Evolutionary conservation across 2,329 filamentous ascomycete genomes (phyloP), one percentile per base, ranked within the genome.

Genomic region (Diaporthe batatas): DNA sequence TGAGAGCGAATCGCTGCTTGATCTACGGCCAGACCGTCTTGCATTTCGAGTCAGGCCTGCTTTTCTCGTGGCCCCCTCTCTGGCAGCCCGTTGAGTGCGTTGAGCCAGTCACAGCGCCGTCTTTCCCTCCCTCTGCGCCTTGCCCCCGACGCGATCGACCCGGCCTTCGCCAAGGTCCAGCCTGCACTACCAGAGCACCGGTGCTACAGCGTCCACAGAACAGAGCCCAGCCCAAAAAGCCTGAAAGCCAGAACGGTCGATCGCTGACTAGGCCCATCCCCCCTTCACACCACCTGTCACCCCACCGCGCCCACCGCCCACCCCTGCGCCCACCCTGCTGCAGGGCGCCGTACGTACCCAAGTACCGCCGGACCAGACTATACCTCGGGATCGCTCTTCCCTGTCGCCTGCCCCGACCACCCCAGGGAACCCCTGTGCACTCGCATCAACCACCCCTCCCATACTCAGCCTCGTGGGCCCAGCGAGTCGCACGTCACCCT

Each of bases 381-480:
- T 47, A 54, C 39, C 67, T 65, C 25, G 53, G 49, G 34, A 42
- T 65, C 44, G 25, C 36, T 55, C 58, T 70, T 54, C 72, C 68
- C 59, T 73, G 68, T 32, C 68, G 62, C 47, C 58, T 57, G n/a
- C 47, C 59, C 51, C 51, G 57, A 44, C 57, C 53, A 21, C 42
- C 34, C 25, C 65, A 65, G 42, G 70, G 65, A 67, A 70, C 25
- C 69, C 69, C 55, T 72, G 64, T 21, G 34, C 25, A 32, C 58
- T 23, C 64, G 57, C 55, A 67, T 68, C 69, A 36, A 59, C 58
- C 67, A 44, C 73, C 53, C 73, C 58, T 62, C 67, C 59, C 39
- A 68, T 55, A 68, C 73, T 74, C 73, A 74, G 73, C 73, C 73
- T 74, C 73, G 73, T 74, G 73, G 59, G 51, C 57, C 73, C 68